These are phyloP conservation scores for Artemisia argyi DNA, from an alignment of 129 eudicot genomes.

Conservation along the genomic window DNA sequence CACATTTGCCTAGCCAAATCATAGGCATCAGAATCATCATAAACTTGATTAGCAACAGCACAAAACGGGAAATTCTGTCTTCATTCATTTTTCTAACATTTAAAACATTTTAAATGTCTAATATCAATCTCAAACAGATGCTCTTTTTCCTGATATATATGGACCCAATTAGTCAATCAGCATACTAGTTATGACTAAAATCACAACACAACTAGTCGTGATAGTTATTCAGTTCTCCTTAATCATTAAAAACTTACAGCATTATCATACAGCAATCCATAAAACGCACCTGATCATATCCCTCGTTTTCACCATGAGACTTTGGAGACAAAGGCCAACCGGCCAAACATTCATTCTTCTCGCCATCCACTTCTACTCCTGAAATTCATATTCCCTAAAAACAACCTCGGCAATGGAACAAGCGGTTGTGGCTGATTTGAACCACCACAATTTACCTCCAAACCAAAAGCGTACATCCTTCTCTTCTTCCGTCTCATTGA, in stretches of 20 bases:
- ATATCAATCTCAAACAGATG: conserved; percentile 74
- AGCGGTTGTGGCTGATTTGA: no score
- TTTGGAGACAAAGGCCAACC: conserved; percentile 10
- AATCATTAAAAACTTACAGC: conserved; percentile 44
- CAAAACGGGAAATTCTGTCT: conserved; percentile 80
- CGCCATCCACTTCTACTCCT: conserved; percentile 57
- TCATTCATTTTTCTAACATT: conserved; percentile 72
- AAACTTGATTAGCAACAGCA: conserved; percentile 91
- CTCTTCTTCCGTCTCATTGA: conserved; percentile 15
- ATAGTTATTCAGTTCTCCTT: background rate
- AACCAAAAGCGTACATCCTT: conserved; percentile 15
- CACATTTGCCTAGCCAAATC: conserved; percentile 93
- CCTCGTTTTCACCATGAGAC: no score
- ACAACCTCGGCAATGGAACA: no score
- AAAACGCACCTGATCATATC: conserved; percentile 53
- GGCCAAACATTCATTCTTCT: conserved; percentile 58
- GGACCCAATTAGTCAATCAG: no score
- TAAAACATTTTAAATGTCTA: conserved; percentile 59
- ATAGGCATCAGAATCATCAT: conserved; percentile 62
- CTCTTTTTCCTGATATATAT: conserved; percentile 57
- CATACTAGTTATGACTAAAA: no score
- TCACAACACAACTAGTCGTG: no score
- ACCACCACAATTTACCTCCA: no score
- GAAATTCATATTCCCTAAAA: conserved; percentile 11
- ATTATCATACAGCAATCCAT: conserved; percentile 54